These are phyloP conservation scores for Toxicodendron radicans DNA, from an alignment of 345 rosid genomes.

Conservation along the genomic window DNA sequence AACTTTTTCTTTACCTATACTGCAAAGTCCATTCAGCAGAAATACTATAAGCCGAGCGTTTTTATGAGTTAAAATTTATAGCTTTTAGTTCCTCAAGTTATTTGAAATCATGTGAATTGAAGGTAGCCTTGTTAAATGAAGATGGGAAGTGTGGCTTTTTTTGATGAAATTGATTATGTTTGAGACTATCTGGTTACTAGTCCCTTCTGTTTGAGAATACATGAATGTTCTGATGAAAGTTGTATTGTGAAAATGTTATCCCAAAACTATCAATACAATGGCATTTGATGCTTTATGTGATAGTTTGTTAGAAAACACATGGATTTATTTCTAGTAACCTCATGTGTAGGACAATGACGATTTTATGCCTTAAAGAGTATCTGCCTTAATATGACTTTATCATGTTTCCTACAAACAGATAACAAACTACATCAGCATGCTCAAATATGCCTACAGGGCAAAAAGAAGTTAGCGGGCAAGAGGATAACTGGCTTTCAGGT, in stretches of 20 bases:
- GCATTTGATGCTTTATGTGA: background rate
- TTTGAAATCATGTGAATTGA: background rate
- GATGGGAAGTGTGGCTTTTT: background rate
- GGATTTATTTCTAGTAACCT: background rate
- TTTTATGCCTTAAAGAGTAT: background rate
- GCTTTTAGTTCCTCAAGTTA: background rate
- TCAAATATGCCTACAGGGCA: conserved; percentile 58
- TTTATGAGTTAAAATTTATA: background rate
- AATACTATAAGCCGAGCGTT: background rate
- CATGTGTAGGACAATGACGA: background rate
- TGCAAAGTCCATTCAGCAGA: background rate
- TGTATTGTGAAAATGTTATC: background rate
- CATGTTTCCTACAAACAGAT: conserved; percentile 38
- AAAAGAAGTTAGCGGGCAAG: conserved; percentile 65
- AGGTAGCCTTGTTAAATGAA: background rate
- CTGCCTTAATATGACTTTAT: background rate
- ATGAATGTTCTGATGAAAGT: background rate
- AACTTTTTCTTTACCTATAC: background rate
- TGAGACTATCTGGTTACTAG: background rate
- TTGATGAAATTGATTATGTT: background rate
- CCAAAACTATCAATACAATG: background rate
- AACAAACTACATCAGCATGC: conserved; percentile 46
- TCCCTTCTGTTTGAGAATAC: background rate
- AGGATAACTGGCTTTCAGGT: conserved; percentile 80
- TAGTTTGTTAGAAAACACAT: background rate